Evolutionary conservation across 1,139 yeast species (phyloP), one percentile per base, ranked within the genome.

Genomic region (Meyerozyma sp.): DNA sequence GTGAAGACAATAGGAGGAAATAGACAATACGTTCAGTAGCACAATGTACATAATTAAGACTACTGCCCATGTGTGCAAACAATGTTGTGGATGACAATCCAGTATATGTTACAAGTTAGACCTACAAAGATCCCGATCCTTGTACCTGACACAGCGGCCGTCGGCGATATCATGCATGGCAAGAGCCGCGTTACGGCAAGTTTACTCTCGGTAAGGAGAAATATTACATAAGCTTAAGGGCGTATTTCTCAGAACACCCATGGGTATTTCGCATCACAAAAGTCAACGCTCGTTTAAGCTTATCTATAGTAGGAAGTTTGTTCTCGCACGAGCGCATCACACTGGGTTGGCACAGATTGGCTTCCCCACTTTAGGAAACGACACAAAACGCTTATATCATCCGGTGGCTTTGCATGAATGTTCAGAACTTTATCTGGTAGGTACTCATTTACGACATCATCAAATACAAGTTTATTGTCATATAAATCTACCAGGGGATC

Each of bases 371-470:
- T 34, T n/a, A 14, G 26, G 9, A 18, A 34, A 13, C 10, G 10
- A 20, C 37, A 34, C 37, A 34, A 34, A 21, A 34, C 26, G 10
- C 10, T 11, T 34, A 34, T 34, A 34, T 34, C 37, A 34, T 8
- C 26, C 25, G 16, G 37, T 21, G 37, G 37, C 37, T 34, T 32
- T 34, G 37, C 37, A 34, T 34, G 37, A 13, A 34, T 34, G 37
- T 34, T 34, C 26, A 34, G 37, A 34, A 20, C 37, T 4, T 34
- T 34, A 34, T 21, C 37, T 34, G 26, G 4, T 9, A 34, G 37
- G 26, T n/a, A 34, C 26, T 20, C 21, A 20, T 21, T 34, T 21
- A 34, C 37, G 25, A 21, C 37, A 34, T n/a, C 37, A 20, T 16
- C 37, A 7, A 34, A 20, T 11, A 10, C 5, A 9, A 34, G 21